These are phyloP conservation scores for Suillus alpinus DNA, from an alignment of 768 basidiomycete genomes.

Conservation along the genomic window DNA sequence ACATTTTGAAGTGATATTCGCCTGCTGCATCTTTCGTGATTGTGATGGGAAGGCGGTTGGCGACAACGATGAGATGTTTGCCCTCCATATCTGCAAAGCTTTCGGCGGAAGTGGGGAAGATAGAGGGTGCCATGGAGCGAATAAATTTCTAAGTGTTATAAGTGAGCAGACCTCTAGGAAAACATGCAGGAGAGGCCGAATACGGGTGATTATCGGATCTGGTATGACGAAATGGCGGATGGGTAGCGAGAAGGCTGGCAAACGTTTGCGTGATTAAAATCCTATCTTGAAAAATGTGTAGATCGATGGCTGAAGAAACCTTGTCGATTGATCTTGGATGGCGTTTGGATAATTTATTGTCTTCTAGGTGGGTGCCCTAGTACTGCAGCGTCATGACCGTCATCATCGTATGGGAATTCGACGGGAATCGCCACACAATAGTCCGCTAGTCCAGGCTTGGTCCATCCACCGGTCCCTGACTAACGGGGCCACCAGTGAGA, in stretches of 20 bases:
- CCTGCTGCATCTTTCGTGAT: slow-evolving; percentile 91
- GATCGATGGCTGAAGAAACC: neutral
- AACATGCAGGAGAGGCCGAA: slow-evolving; percentile 23
- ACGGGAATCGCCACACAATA: too few species aligned
- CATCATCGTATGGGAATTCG: neutral
- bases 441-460: neutral
- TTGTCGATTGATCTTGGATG: neutral
- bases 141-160: slow-evolving; percentile 20
- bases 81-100: slow-evolving; percentile 44
- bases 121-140: slow-evolving; percentile 23
- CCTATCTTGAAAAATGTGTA: neutral
- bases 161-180: slow-evolving; percentile 19
- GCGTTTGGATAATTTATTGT: neutral
- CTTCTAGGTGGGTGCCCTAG: too few species aligned
- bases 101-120: slow-evolving; percentile 25
- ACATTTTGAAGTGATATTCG: slow-evolving; percentile 99
- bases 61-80: slow-evolving; percentile 89
- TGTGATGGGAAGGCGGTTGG: slow-evolving; percentile 93
- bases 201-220: slow-evolving; percentile 35
- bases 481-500: neutral
- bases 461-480: neutral
- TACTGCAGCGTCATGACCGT: neutral
- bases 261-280: slow-evolving; percentile 3
- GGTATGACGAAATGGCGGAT: neutral
- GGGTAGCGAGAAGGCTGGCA: slow-evolving; percentile 10